Evolutionary conservation across 1,139 yeast genomes (phyloP).

Genomic region (Hansenula lynferdii): DNA sequence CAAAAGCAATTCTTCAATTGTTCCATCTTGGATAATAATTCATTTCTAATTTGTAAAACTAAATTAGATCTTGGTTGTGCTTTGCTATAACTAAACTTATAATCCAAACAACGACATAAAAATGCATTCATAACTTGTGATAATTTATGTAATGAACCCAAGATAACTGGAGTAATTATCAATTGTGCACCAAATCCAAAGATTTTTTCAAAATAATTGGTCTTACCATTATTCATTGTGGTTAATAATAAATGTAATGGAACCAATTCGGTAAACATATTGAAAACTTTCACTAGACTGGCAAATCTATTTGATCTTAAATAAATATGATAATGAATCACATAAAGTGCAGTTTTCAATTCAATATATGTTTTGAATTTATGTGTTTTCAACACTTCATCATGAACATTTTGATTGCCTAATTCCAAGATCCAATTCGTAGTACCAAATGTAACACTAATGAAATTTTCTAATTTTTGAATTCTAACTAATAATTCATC

Average conservation of each 20-base stretch:
- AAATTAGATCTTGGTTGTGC: constrained; percentile 2
- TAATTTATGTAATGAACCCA: constrained; percentile 19
- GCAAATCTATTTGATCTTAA: constrained; percentile 8
- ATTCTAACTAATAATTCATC: constrained; percentile 16
- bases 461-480: constrained; percentile 14
- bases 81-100: constrained; percentile 18
- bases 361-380: constrained; percentile 23
- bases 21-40: constrained; percentile 15
- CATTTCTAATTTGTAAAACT: constrained; percentile 9
- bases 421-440: constrained; percentile 15
- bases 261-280: constrained; percentile 14
- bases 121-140: constrained; percentile 17
- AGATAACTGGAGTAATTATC: constrained; percentile 16
- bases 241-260: constrained; percentile 18
- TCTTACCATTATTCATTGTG: constrained; percentile 20
- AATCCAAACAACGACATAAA: constrained; percentile 22
- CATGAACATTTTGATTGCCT: constrained; percentile 11
- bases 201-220: constrained; percentile 20
- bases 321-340: constrained; percentile 22
- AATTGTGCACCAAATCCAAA: constrained; percentile 21
- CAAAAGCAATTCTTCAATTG: constrained; percentile 20
- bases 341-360: constrained; percentile 18
- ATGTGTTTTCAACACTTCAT: constrained; percentile 18
- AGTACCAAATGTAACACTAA: constrained; percentile 12
- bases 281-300: constrained; percentile 8